A percentile compares a stretch with the other conserved stretches of the same genome.
These are phyloP conservation scores for Komagataella ulmi DNA, from an alignment of 805 yeast species.

Conservation along the genomic window DNA sequence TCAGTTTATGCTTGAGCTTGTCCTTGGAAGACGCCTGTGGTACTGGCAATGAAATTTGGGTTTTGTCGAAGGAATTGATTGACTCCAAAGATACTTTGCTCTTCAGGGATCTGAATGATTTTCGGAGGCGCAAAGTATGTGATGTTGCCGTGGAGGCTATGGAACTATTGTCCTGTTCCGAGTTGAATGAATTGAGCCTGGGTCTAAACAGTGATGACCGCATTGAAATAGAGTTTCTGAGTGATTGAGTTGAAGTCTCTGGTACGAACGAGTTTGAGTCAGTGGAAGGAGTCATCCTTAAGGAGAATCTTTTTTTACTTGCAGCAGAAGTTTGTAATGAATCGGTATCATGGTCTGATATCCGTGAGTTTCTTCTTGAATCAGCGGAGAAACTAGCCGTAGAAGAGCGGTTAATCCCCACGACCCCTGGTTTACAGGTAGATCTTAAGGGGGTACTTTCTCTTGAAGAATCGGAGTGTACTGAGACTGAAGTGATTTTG, in stretches of 20 bases:
- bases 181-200: slow-evolving; percentile 2
- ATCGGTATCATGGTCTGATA: neutral
- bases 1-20: slow-evolving; percentile 38
- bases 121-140: neutral
- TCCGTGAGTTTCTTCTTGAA: neutral
- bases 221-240: slow-evolving; percentile 17
- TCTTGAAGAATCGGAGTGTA: slow-evolving; percentile 5
- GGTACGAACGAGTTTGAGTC: neutral
- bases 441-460: slow-evolving; percentile 1
- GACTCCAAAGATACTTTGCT: slow-evolving; percentile 8
- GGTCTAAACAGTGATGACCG: slow-evolving; percentile 11
- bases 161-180: slow-evolving; percentile 6
- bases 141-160: slow-evolving; percentile 4
- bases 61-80: slow-evolving; percentile 14
- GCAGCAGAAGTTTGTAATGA: slow-evolving; percentile 1
- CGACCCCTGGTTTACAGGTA: neutral
- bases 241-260: slow-evolving; percentile 9
- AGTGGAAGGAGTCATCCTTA: neutral
- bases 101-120: slow-evolving; percentile 11
- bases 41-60: slow-evolving; percentile 43
- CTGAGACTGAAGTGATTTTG: slow-evolving; percentile 1
- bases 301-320: neutral
- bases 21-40: slow-evolving; percentile 43
- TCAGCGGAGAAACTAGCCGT: neutral
- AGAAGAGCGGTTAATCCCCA: neutral